These are phyloP conservation scores for Penicillium malachiteum DNA, from an alignment of 495 filamentous ascomycete genomes.

Conservation along the genomic window DNA sequence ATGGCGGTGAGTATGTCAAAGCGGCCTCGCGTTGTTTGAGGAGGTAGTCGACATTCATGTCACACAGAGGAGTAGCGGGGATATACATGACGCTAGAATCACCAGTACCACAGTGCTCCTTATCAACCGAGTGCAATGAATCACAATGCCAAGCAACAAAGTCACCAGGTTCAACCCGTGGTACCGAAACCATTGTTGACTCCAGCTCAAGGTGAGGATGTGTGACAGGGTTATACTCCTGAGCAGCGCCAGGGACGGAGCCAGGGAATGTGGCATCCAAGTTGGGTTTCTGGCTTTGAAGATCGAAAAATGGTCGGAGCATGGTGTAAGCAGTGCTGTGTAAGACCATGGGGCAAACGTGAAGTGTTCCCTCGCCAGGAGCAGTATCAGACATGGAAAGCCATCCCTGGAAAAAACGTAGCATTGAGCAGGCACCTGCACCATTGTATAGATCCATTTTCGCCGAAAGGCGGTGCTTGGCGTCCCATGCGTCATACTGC, in stretches of 20 bases:
- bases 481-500: slow-evolving; percentile 77
- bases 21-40: slow-evolving; percentile 62
- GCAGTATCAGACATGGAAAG: slow-evolving; percentile 71
- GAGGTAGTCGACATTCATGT: slow-evolving; percentile 69
- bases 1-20: slow-evolving; percentile 40
- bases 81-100: slow-evolving; percentile 88
- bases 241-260: slow-evolving; percentile 69
- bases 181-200: slow-evolving; percentile 75
- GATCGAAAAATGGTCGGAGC: slow-evolving; percentile 79
- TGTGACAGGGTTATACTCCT: slow-evolving; percentile 68
- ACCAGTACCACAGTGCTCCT: slow-evolving; percentile 62
- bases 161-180: slow-evolving; percentile 75
- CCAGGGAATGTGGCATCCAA: slow-evolving; percentile 61
- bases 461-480: slow-evolving; percentile 63
- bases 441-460: slow-evolving; percentile 79
- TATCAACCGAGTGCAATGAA: slow-evolving; percentile 78
- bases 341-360: slow-evolving; percentile 76
- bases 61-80: slow-evolving; percentile 77
- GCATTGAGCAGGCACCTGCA: slow-evolving; percentile 77
- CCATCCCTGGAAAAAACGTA: slow-evolving; percentile 89
- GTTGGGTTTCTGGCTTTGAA: slow-evolving; percentile 46
- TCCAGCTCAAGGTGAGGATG: slow-evolving; percentile 78
- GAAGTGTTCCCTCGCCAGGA: slow-evolving; percentile 73
- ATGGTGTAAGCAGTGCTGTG: slow-evolving; percentile 77
- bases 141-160: slow-evolving; percentile 94